Percentiles rank a stretch among this genome's conserved stretches.
These are phyloP conservation scores for Lodderomyces theae DNA, from an alignment of 1,139 yeast genomes.

Conservation along the genomic window DNA sequence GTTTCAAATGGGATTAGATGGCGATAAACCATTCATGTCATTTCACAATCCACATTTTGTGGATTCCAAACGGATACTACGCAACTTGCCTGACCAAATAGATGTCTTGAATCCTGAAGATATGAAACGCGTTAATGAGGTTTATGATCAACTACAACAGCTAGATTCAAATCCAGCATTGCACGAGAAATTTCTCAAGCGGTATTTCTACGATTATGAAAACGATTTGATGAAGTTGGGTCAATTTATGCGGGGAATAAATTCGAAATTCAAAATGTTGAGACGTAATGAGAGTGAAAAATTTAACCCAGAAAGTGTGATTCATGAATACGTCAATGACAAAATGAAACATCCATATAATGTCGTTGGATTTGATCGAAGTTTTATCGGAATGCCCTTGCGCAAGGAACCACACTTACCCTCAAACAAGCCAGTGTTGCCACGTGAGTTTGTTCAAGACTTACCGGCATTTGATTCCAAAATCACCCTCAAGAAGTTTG, in stretches of 20 bases:
- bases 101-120: constrained; percentile 30
- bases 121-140: constrained; percentile 29
- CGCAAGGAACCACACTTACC: constrained; percentile 16
- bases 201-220: constrained; percentile 30
- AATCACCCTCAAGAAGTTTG: constrained; percentile 36
- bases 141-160: constrained; percentile 30
- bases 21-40: constrained; percentile 35
- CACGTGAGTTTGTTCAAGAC: constrained; percentile 44
- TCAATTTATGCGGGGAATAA: constrained; percentile 39
- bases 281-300: constrained; percentile 34
- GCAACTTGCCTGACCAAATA: constrained; percentile 38
- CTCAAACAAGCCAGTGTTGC: constrained; percentile 21
- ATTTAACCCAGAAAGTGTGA: constrained; percentile 13
- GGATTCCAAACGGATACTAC: constrained; percentile 34
- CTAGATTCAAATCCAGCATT: constrained; percentile 40
- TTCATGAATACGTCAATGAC: constrained; percentile 6
- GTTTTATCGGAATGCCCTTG: constrained; percentile 41
- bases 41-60: constrained; percentile 36
- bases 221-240: constrained; percentile 33
- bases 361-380: constrained; percentile 45
- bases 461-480: constrained; percentile 27
- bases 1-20: constrained; percentile 39
- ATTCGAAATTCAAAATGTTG: constrained; percentile 34
- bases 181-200: constrained; percentile 38
- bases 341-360: constrained; percentile 28